Percentiles rank a stretch among this genome's conserved stretches.
phyloP scores from a whole-genome alignment of 1,284 basidiomycete genomes.

The Laetiporus sulphureus region DNA sequence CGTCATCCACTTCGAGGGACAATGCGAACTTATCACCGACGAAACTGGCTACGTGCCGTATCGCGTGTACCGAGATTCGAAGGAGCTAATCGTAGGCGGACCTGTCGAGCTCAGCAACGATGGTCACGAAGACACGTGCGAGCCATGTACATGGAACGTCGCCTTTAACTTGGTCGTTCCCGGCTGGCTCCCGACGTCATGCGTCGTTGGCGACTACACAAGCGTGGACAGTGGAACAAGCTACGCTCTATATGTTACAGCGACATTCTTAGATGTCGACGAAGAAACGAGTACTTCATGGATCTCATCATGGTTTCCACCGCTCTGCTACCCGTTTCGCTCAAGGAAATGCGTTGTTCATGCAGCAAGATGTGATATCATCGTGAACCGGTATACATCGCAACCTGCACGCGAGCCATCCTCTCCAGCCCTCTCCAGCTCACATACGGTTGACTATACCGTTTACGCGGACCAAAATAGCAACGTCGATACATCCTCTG shows the following conservation, averaged over 20 bases:
- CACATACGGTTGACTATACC: constrained; percentile 32
- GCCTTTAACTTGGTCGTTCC: constrained; percentile 67
- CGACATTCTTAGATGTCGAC: constrained; percentile 43
- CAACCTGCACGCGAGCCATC: constrained; percentile 9
- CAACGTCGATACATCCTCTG: constrained; percentile 9
- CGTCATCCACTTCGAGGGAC: constrained; percentile 68
- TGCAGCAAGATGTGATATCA: constrained; percentile 15
- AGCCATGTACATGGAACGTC: constrained; percentile 59
- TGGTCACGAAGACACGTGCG: constrained; percentile 44
- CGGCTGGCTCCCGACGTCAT: constrained; percentile 68
- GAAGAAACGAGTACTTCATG: constrained; percentile 37
- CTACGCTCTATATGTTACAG: constrained; percentile 64
- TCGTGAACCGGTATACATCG: constrained; percentile 20
- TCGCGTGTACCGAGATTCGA: constrained; percentile 60
- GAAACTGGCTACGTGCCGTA: constrained; percentile 53
- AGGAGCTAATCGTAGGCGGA: constrained; percentile 46
- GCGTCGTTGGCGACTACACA: constrained; percentile 38
- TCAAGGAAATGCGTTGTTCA: constrained; percentile 5
- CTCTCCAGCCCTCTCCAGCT: constrained; percentile 12
- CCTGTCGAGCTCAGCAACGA: constrained; percentile 58
- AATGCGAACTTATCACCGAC: constrained; percentile 56
- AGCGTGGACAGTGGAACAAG: constrained; percentile 40
- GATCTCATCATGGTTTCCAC: constrained; percentile 25
- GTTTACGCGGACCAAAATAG: constrained; percentile 29
- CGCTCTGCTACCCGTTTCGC: constrained; percentile 16